Evolutionary conservation across 208 protist genomes (phyloP).

Genomic region (Leishmania martiniquensis): DNA sequence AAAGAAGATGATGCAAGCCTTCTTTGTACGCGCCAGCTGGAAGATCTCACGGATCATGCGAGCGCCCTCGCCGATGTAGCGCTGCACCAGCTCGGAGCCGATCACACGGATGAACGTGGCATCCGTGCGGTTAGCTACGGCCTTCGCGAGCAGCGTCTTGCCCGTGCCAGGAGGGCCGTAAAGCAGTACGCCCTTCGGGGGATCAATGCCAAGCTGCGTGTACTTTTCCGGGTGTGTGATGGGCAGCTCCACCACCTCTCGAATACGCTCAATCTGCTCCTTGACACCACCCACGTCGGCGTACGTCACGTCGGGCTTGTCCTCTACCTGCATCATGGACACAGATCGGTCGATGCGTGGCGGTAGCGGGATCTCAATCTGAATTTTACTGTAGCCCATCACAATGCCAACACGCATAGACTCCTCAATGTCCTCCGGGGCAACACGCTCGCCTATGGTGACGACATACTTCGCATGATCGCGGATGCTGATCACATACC

Average conservation of each 20-base stretch:
- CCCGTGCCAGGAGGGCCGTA: constrained; percentile 99
- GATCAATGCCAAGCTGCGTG: constrained; percentile 99
- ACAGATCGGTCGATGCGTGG: constrained; percentile 99
- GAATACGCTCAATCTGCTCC: constrained; percentile 99
- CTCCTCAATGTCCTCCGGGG: constrained; percentile 99
- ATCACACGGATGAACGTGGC: constrained; percentile 99
- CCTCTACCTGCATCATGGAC: constrained; percentile 99
- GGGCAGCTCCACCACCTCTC: constrained; percentile 99
- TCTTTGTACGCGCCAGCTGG: constrained; percentile 99
- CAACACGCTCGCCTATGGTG: constrained; percentile 98
- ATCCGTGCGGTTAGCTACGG: constrained; percentile 99
- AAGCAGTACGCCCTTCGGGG: constrained; percentile 99
- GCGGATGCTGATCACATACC: constrained; percentile 99
- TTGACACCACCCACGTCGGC: constrained; percentile 99
- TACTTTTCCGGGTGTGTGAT: constrained; percentile 99
- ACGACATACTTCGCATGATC: constrained; percentile 99
- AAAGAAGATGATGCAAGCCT: constrained; percentile 99
- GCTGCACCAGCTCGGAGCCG: constrained; percentile 99
- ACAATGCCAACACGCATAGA: constrained; percentile 99
- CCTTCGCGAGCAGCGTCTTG: constrained; percentile 99
- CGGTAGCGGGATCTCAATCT: constrained; percentile 99
- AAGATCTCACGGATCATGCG: constrained; percentile 99
- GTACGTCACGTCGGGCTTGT: constrained; percentile 99
- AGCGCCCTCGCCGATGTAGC: constrained; percentile 99
- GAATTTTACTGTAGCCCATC: constrained; percentile 98